Base-by-base conservation (phyloP, 2,329 filamentous ascomycete species). In the Colletotrichum siamense region DNA sequence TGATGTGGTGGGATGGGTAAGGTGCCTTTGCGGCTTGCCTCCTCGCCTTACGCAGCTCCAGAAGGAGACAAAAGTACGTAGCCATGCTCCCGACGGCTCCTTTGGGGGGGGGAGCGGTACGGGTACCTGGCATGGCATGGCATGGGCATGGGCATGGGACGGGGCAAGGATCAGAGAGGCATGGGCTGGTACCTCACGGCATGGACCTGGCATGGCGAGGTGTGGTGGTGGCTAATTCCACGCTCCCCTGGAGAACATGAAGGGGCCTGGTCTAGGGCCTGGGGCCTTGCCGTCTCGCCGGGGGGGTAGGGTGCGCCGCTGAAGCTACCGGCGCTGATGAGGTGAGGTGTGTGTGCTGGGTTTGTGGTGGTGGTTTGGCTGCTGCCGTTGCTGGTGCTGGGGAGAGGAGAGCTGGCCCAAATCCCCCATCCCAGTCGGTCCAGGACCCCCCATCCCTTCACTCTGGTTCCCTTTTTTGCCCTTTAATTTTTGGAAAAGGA, bases 401-500 rank as follows among this genome's bases (percentile, higher is more conserved):
- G 63, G 63, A 30, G 49, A 18, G 18, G 44, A 16, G 10, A 26
- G 13, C 34, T 22, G 36, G 18, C 18, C 49, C 52, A 13, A 28
- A 57, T 62, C 8, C 52, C 34, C 24, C 26, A 44, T 70, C 55
- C 68, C 68, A 69, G 66, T 69, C 24, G 9, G 36, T 49, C 63
- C 36, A 49, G 63, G 39, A n/a, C 32, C 26, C 59, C 66, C 67
- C 67, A 65, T 71, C 73, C 64, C 63, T 69, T 68, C 73, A 39
- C 66, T 67, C 68, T 59, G 69, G 67, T 73, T 64, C 73, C 70
- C 59, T 75, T 71, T 68, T 63, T 55, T 72, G 69, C 73, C 73
- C 73, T 76, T 73, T 73, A 76, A 73, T 73, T 68, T 76, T 57
- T 69, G 69, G 55, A 75, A 75, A 76, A 76, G 70, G 70, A 73